Base-by-base conservation (phyloP, 371 early-diverging fungal genomes). In the Mortierella sp. region DNA sequence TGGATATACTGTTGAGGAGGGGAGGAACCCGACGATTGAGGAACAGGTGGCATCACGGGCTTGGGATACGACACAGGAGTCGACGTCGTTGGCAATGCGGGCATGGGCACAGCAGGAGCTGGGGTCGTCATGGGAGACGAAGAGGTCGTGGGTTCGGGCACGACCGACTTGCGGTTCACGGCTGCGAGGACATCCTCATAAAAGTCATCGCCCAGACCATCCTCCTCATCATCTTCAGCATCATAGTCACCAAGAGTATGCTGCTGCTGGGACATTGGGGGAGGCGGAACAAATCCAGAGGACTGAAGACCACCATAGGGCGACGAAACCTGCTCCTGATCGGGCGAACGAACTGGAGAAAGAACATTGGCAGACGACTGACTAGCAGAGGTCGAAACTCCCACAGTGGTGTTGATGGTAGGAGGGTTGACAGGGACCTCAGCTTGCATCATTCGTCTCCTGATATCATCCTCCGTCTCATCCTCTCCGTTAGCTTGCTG, bases 151-250 rank as follows among this genome's bases (percentile, higher is more conserved):
- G 47, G n/a, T n/a, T 37, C 37, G 53, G 53, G 21, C 18, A 37
- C 9, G n/a, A 51, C 67, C 23, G n/a, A 21, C 37, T 57, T 52
- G 50, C 64, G 64, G 21, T 71, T 65, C 16, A 76, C 76, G 2
- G 76, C 76, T 2, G 76, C 76, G 2, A 76, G 44, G 28, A 76
- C 76, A 55, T 76, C 76, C 30, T 68, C 72, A 48, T 63, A 76
- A 57, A 76, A 76, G 14, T 53, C 76, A 43, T 71, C 43, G 28
- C 70, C 75, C 23, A 63, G 56, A 0, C 28, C 19, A 3, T 61
- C 45, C 19, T 44, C 48, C 47, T 44, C 60, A 25, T 25, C 46
- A 21, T 14, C 37, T 23, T 9, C 23, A 12, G 6, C 5, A 25
- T 12, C 23, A 23, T 21, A 12, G 23, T 53, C 23, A 18, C n/a